Evolutionary conservation across 371 early-diverging fungal species (phyloP), one percentile per base, ranked within the genome.

Genomic region (Dinochytrium kinnereticum): DNA sequence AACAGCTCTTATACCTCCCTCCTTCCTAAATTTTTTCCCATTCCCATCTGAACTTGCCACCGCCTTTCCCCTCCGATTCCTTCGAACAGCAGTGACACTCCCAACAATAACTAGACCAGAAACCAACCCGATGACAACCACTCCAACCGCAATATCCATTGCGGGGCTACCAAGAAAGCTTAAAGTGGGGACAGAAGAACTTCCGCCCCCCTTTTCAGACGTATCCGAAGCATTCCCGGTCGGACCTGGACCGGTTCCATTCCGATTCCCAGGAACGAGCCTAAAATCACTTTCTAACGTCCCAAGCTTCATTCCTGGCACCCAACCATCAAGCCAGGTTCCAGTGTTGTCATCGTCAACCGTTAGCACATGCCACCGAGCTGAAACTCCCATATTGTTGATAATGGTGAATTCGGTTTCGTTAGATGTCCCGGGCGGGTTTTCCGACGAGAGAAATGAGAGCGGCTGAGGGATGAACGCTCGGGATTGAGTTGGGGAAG

Each of bases 291-390:
- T 34, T 10, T 36, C 57, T 10, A 10, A 26, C 5, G 57, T 15
- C 7, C 61, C 61, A 7, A 61, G 36, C 61, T 61, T 61, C 34
- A 61, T 34, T 13, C 61, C 61, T 7, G 61, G 61, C 10, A 61
- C 30, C 61, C 61, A 61, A 7, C 61, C 61, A 61, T 61, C 61
- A 7, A 61, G 36, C 61, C 61, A 61, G 3, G 34, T 61, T 19
- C 61, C 61, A 30, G 61, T 61, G 24, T 61, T 61, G 24, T 61
- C 61, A 17, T 61, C 61, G 36, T 61, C 61, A 30, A 61, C 61
- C 34, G 61, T 37, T 36, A 61, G 24, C 30, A 61, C 61, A 61
- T 61, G 61, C 61, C 61, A 61, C 34, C 36, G 30, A 15, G 3
- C 17, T 10, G 34, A 34, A 5, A 61, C 61, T 5, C 61, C 61